phyloP scores from a whole-genome alignment of 2,329 filamentous ascomycete species.

The Epichloe typhina region DNA sequence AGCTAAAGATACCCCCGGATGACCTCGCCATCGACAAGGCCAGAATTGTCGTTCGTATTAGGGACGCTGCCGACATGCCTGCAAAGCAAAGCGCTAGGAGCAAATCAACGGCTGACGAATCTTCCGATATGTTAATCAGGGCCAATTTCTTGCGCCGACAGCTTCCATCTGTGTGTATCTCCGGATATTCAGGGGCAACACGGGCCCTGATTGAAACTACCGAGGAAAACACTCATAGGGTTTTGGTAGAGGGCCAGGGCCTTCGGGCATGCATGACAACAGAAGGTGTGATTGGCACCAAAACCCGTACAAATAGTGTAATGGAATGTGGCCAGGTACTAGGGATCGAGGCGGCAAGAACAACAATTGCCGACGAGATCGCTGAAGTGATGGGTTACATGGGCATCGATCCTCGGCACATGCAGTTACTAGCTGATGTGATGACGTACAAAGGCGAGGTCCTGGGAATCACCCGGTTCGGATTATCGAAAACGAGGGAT shows the following conservation, averaged over 20 bases:
- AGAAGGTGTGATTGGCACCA: conserved; percentile 70
- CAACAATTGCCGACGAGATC: conserved; percentile 84
- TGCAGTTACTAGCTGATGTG: conserved; percentile 91
- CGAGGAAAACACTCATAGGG: conserved; percentile 53
- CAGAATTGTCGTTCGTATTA: conserved; percentile 61
- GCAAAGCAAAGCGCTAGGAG: conserved; percentile 33
- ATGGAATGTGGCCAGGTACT: conserved; percentile 81
- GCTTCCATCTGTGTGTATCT: conserved; percentile 73
- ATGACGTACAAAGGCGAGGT: conserved; percentile 99
- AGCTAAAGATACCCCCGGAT: conserved; percentile 58
- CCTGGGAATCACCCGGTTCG: conserved; percentile 90
- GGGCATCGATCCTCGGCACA: conserved; percentile 93
- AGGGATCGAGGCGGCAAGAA: conserved; percentile 86
- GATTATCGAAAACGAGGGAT: conserved; percentile 91
- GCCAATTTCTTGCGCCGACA: conserved; percentile 76
- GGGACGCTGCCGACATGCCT: conserved; percentile 37
- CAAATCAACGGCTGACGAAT: conserved; percentile 30
- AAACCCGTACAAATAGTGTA: conserved; percentile 69
- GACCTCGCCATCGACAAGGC: conserved; percentile 50
- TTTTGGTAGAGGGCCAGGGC: conserved; percentile 91
- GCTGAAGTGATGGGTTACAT: conserved; percentile 80
- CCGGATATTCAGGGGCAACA: conserved; percentile 73
- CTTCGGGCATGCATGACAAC: conserved; percentile 84
- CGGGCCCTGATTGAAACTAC: conserved; percentile 83
- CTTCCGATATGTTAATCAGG: conserved; percentile 49